Percentiles rank a stretch among this genome's conserved stretches.
Evolutionary conservation across 2,329 filamentous ascomycete genomes (phyloP).

Genomic region (Xylariales sp.): DNA sequence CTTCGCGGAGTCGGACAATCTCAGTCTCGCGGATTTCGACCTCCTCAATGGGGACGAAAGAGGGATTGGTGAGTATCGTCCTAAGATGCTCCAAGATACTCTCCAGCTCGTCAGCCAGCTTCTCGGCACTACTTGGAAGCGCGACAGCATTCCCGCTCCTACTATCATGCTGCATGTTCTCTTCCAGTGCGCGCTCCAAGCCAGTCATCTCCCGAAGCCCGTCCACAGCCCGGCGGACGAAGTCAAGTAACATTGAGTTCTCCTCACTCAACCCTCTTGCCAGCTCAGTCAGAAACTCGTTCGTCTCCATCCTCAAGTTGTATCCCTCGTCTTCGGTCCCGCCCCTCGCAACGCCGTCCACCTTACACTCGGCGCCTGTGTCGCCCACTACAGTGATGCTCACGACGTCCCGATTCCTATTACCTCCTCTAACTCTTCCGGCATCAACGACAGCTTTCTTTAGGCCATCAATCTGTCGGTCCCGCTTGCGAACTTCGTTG

Average conservation of each 20-base stretch:
- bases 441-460: conserved; percentile 80
- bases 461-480: conserved; percentile 80
- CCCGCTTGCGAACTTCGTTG: conserved; percentile 85
- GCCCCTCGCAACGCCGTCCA: conserved; percentile 21
- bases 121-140: conserved; percentile 45
- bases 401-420: conserved; percentile 49
- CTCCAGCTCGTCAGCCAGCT: conserved; percentile 72
- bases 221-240: conserved; percentile 67
- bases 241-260: conserved; percentile 73
- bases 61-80: conserved; percentile 85
- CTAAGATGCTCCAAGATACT: conserved; percentile 75
- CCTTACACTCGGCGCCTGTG: conserved; percentile 38
- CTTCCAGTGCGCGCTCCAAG: conserved; percentile 30
- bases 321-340: conserved; percentile 50
- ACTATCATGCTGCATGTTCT: conserved; percentile 9
- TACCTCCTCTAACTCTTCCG: conserved; percentile 55
- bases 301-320: conserved; percentile 79
- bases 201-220: conserved; percentile 68
- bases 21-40: conserved; percentile 90
- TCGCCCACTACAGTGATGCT: conserved; percentile 55
- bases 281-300: conserved; percentile 80
- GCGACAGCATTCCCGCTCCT: conserved; percentile 19
- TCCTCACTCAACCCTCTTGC: conserved; percentile 84
- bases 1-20: conserved; percentile 74
- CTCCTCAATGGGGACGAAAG: conserved; percentile 92